These are phyloP conservation scores for Hemisphaericaspora subhashii DNA, from an alignment of 1,139 yeast species.

Conservation along the genomic window DNA sequence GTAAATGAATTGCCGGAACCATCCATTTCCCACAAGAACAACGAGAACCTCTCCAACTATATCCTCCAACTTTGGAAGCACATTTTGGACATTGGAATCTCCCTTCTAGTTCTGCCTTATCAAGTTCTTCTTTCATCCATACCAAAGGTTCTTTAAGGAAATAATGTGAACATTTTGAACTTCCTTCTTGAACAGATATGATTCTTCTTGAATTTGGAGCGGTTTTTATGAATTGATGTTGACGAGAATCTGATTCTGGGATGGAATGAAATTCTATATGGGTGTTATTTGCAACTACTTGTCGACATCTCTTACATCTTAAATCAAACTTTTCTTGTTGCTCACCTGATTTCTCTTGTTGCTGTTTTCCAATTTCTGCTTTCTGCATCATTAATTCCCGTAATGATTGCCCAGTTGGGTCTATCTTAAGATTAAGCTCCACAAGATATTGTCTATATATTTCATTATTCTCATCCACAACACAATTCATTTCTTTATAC, in stretches of 20 bases:
- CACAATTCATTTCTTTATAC: slow-evolving; percentile 42
- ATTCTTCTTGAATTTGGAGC: slow-evolving; percentile 62
- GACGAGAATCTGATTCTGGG: slow-evolving; percentile 61
- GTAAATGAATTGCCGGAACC: slow-evolving; percentile 86
- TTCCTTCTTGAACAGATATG: slow-evolving; percentile 53
- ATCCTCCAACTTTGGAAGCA: slow-evolving; percentile 79
- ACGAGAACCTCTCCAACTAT: slow-evolving; percentile 91
- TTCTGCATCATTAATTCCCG: slow-evolving; percentile 16
- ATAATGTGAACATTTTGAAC: slow-evolving; percentile 70
- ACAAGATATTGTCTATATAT: slow-evolving; percentile 30
- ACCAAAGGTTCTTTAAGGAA: slow-evolving; percentile 79
- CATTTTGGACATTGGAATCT: slow-evolving; percentile 85
- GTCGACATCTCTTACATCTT: slow-evolving; percentile 72
- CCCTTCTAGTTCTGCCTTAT: slow-evolving; percentile 75
- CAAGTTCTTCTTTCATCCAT: slow-evolving; percentile 87
- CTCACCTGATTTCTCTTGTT: slow-evolving; percentile 19
- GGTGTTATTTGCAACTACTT: slow-evolving; percentile 47
- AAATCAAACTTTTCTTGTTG: slow-evolving; percentile 29
- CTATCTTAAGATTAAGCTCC: slow-evolving; percentile 25
- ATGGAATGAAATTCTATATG: slow-evolving; percentile 59
- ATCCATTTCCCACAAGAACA: slow-evolving; percentile 98
- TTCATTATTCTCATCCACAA: slow-evolving; percentile 23
- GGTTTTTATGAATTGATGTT: slow-evolving; percentile 60
- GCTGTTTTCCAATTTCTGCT: slow-evolving; percentile 5
- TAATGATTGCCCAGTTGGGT: slow-evolving; percentile 28